Base-by-base conservation (phyloP, 352 stramenopile species). In the Globisporangium cystogenes region DNA sequence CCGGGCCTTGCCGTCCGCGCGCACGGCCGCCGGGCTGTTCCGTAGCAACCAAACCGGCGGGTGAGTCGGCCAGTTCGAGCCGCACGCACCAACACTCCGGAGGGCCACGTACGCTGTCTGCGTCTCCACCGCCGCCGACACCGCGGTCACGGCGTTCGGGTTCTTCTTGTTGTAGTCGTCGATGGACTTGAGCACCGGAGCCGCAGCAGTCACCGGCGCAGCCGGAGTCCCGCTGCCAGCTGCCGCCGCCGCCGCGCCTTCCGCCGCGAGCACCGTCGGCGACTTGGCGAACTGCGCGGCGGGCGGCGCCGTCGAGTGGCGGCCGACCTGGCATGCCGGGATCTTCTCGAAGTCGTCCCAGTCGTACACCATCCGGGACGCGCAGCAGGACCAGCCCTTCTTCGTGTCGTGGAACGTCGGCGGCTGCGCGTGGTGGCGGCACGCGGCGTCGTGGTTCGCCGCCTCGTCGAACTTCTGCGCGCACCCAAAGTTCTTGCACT, bases 341-440 rank as follows among this genome's bases (percentile, higher is more conserved):
- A 93, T 93, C 62, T 88, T 88, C 64, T 97, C 82, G 65, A 98
- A 98, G 65, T 96, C 86, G 64, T 98, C 92, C 89, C 92, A 98
- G 74, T 98, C 91, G 70, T 97, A 98, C 15, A 97, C 83, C 80
- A 95, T 93, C 62, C 86, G 91, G 56, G 69, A 77, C 55, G 82
- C 84, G 70, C 87, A 96, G 70, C 87, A 96, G 43, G 82, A 76
- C 87, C 87, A 96, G 64, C 87, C 83, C 55, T 96, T 96, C 69
- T 95, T 95, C 51, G 82, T 86, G 60, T 96, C 87, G 63, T 96
- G 87, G 68, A 96, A 96, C 15, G 87, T 74, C 46, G 87, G 87
- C 35, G 87, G 85, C 55, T 82, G 62, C 24, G 61, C 69, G 69
- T 96, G 87, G 53, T 95, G 77, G 48, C 65, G 74, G 47, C 87